Percentiles rank a stretch among this genome's conserved stretches.
These are phyloP conservation scores for Sphenostylis stenocarpa DNA, from an alignment of 306 rosid species.

Conservation along the genomic window DNA sequence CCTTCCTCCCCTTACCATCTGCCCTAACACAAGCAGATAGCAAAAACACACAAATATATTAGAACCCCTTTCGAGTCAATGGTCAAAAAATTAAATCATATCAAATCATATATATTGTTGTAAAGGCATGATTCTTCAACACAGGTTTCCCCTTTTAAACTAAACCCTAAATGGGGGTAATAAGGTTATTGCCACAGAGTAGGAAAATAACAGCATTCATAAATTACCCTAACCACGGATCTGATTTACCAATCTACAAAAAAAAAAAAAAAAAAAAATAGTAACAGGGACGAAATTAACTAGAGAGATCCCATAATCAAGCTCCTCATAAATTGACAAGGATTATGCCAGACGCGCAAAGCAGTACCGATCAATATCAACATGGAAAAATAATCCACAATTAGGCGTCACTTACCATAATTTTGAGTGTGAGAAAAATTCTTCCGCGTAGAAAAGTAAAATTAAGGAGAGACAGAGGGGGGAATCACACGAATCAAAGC, in stretches of 20 bases:
- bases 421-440: not conserved
- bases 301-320: slow-evolving; percentile 35
- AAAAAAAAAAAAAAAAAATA: not conserved
- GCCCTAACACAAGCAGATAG: slow-evolving; percentile 37
- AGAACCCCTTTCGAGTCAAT: slow-evolving; percentile 34
- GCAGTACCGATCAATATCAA: slow-evolving; percentile 17
- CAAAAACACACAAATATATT: slow-evolving; percentile 27
- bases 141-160: slow-evolving; percentile 17
- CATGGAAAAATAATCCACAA: not conserved
- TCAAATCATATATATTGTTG: slow-evolving; percentile 21
- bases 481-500: slow-evolving; percentile 8
- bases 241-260: slow-evolving; percentile 34
- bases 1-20: slow-evolving; percentile 94
- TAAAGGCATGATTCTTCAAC: slow-evolving; percentile 22
- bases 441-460: not conserved
- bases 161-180: slow-evolving; percentile 24
- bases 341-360: slow-evolving; percentile 10
- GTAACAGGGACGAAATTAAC: not conserved
- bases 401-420: slow-evolving; percentile 7
- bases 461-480: not conserved
- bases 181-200: slow-evolving; percentile 21
- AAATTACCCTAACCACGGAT: slow-evolving; percentile 46
- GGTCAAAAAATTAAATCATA: slow-evolving; percentile 2
- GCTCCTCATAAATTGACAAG: slow-evolving; percentile 21
- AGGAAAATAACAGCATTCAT: slow-evolving; percentile 32